phyloP scores from a whole-genome alignment of 495 filamentous ascomycete genomes.

The Parachaetomium inaequale region DNA sequence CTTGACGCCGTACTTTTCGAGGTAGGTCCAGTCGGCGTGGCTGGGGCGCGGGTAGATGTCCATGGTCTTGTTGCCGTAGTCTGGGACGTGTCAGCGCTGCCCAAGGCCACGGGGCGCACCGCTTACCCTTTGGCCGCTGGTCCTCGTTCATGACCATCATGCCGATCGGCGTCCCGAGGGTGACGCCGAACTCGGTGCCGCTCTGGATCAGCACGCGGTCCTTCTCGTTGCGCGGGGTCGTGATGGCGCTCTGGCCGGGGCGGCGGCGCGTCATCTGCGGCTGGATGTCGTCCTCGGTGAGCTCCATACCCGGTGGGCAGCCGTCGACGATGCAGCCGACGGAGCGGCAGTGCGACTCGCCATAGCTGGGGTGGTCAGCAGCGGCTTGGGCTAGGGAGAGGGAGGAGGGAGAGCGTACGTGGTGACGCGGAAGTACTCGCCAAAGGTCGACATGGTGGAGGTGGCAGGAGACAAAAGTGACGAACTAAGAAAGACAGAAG shows the following conservation, averaged over 20 bases:
- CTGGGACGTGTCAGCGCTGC: slow-evolving; percentile 32
- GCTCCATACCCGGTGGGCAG: slow-evolving; percentile 80
- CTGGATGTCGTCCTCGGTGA: slow-evolving; percentile 89
- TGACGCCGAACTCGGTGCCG: slow-evolving; percentile 88
- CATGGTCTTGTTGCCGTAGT: slow-evolving; percentile 91
- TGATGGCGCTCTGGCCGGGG: slow-evolving; percentile 85
- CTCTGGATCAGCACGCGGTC: slow-evolving; percentile 90
- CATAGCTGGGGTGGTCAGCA: slow-evolving; percentile 56
- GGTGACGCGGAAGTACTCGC: slow-evolving; percentile 76
- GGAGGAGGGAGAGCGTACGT: slow-evolving; percentile 54
- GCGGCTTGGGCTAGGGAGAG: background rate
- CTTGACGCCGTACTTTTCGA: slow-evolving; percentile 96
- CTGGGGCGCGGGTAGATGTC: slow-evolving; percentile 85
- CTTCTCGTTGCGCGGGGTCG: slow-evolving; percentile 90
- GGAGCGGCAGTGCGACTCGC: slow-evolving; percentile 87
- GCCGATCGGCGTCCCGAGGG: slow-evolving; percentile 87
- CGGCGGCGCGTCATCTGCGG: slow-evolving; percentile 88
- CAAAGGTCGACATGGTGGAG: slow-evolving; percentile 81
- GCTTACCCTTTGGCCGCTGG: slow-evolving; percentile 69
- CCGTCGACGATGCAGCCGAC: slow-evolving; percentile 89
- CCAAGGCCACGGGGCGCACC: no score
- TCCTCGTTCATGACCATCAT: slow-evolving; percentile 89
- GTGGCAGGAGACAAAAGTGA: background rate
- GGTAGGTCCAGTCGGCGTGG: slow-evolving; percentile 96
- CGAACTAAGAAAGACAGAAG: no score